Evolutionary conservation across 306 rosid species (phyloP), one percentile per base, ranked within the genome.

Genomic region (Arachis hypogaea): DNA sequence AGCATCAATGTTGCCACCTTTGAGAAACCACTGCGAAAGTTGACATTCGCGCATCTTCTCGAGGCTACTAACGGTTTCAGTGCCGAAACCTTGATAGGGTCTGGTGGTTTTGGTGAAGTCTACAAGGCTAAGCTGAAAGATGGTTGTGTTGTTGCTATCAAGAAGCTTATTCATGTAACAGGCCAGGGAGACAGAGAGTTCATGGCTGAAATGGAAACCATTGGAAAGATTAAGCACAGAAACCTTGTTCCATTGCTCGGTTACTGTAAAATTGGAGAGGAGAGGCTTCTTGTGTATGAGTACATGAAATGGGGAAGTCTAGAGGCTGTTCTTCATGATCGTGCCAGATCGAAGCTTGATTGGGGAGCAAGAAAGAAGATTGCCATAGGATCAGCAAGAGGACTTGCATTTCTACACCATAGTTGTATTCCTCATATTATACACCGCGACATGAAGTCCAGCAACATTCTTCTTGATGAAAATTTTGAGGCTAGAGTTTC

Each of bases 181-280:
- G 85, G 92, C 38, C 97, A 91, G 81, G 97, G 97, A 51, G 94
- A 91, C 63, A 82, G 97, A 73, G 97, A 91, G 80, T 91, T 91
- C 76, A 88, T 88, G 90, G 97, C 97, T 0, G 94, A 91, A 82
- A 88, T 91, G 97, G 97, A 91, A 79, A 91, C 97, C 42, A 85
- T 91, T 7, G 97, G 97, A 69, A 91, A 86, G 81, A 86, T 91
- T 60, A 91, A 91, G 75, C 94, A 91, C 68, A 75, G 94, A 69
- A 91, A 91, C 77, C 79, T 91, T 71, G 94, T 91, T 69, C 94
- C 88, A 0, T 66, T 91, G 65, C 77, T 91, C 7, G 97, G 97
- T 28, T 91, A 91, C 80, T 91, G 94, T 70, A 91, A 88, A 78
- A 67, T 88, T 49, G 94, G 92, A 12, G 97, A 91, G 69, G 97